Conservation (phyloP, 2,329 filamentous ascomycete species). For the Sclerotinia spermophila region DNA sequence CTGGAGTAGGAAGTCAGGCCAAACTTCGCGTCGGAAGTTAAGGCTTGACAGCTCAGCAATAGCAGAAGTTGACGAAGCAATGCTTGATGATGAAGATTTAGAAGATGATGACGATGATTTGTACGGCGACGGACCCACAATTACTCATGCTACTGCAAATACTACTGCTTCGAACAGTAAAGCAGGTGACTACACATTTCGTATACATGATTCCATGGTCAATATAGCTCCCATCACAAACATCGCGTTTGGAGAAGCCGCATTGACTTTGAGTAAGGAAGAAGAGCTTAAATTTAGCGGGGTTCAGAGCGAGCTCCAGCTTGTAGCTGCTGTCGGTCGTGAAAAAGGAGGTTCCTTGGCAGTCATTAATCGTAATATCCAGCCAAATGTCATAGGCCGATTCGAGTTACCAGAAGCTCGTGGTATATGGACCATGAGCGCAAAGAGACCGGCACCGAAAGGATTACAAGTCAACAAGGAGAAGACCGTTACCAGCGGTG, state of each 20-base stretch:
- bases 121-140: slow-evolving; percentile 54
- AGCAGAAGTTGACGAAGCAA: slow-evolving; percentile 55
- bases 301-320: slow-evolving; percentile 54
- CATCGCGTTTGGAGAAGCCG: slow-evolving; percentile 62
- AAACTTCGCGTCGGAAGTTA: slow-evolving; percentile 59
- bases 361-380: slow-evolving; percentile 72
- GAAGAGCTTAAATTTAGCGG: slow-evolving; percentile 44
- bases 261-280: slow-evolving; percentile 44
- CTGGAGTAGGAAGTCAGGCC: slow-evolving; percentile 66
- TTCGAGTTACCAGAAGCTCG: slow-evolving; percentile 70
- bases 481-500: slow-evolving; percentile 46
- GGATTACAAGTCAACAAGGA: slow-evolving; percentile 47
- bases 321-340: slow-evolving; percentile 59
- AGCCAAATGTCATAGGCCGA: slow-evolving; percentile 65
- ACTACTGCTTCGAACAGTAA: slow-evolving; percentile 42
- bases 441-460: slow-evolving; percentile 63
- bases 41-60: slow-evolving; percentile 46
- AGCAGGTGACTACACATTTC: slow-evolving; percentile 66
- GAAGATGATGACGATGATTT: slow-evolving; percentile 59
- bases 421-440: slow-evolving; percentile 77
- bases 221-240: slow-evolving; percentile 79
- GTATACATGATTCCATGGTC: slow-evolving; percentile 70
- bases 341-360: slow-evolving; percentile 68
- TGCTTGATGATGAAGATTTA: slow-evolving; percentile 43
- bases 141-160: slow-evolving; percentile 38